These are phyloP conservation scores for Pestalotiopsis fici DNA, from an alignment of 2,329 filamentous ascomycete species.

Conservation along the genomic window DNA sequence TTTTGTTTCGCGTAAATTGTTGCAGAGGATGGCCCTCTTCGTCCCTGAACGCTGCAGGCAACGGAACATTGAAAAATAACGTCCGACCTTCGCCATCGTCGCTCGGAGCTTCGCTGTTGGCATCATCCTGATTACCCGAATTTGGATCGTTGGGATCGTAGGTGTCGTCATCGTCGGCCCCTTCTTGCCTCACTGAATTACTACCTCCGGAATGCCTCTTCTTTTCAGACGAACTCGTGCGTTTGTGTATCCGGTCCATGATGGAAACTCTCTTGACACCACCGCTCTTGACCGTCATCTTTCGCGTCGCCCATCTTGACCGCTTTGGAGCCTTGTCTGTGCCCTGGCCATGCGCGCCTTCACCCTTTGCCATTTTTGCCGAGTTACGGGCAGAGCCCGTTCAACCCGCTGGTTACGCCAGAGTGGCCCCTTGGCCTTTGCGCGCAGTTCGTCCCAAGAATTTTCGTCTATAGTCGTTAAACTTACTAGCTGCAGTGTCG, in stretches of 20 bases:
- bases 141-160: constrained; percentile 23
- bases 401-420: constrained; percentile 42
- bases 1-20: constrained; percentile 88
- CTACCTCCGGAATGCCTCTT: constrained; percentile 52
- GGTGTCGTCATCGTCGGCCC: constrained; percentile 25
- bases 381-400: constrained; percentile 43
- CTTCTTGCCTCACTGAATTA: constrained; percentile 28
- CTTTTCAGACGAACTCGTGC: constrained; percentile 67
- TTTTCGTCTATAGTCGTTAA: not conserved
- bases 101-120: constrained; percentile 33
- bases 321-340: constrained; percentile 51
- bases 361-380: constrained; percentile 36
- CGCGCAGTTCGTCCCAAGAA: not conserved
- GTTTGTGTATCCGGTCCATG: constrained; percentile 71
- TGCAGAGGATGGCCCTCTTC: constrained; percentile 75
- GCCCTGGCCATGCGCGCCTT: constrained; percentile 19
- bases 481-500: not conserved
- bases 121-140: constrained; percentile 36
- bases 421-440: constrained; percentile 34
- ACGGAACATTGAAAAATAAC: constrained; percentile 83
- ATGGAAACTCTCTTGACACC: constrained; percentile 80
- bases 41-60: constrained; percentile 75
- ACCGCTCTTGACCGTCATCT: constrained; percentile 74
- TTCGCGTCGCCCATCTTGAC: constrained; percentile 95
- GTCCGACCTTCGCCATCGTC: constrained; percentile 50